These are phyloP conservation scores for Psilocybe azurescens DNA, from an alignment of 768 basidiomycete genomes.

Conservation along the genomic window DNA sequence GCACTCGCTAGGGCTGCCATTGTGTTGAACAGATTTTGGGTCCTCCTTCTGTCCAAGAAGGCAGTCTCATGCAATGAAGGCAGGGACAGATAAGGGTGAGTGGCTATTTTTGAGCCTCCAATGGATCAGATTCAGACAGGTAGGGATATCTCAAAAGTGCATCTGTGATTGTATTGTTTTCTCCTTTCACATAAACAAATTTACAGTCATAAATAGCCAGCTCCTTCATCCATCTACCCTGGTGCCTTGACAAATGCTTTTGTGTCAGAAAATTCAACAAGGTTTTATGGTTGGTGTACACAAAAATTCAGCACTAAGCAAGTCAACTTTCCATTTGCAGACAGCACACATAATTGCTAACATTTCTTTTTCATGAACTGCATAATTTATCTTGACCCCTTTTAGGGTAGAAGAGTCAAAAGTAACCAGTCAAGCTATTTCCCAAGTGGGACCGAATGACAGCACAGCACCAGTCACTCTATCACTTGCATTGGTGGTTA, in stretches of 20 bases:
- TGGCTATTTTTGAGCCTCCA: too few species aligned
- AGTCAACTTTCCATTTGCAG: constrained; percentile 29
- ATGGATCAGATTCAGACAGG: background rate
- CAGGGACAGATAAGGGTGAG: too few species aligned
- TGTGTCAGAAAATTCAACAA: constrained; percentile 38
- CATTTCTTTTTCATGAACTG: constrained; percentile 43
- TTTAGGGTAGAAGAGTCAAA: constrained; percentile 34
- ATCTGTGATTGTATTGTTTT: constrained; percentile 41
- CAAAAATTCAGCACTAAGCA: constrained; percentile 26
- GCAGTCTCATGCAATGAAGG: too few species aligned
- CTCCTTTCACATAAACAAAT: constrained; percentile 40
- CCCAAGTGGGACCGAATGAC: constrained; percentile 35
- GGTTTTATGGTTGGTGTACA: constrained; percentile 44
- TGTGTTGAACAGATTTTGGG: too few species aligned
- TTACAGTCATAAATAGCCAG: constrained; percentile 39
- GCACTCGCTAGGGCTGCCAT: background rate
- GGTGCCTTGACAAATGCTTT: constrained; percentile 33
- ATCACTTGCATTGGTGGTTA: constrained; percentile 38
- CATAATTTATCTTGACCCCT: constrained; percentile 36
- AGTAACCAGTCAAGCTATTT: constrained; percentile 36
- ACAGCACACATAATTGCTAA: constrained; percentile 39
- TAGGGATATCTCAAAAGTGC: constrained; percentile 32
- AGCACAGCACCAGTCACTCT: constrained; percentile 33
- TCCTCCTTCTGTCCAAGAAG: background rate
- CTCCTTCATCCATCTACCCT: constrained; percentile 44